Evolutionary conservation across 495 filamentous ascomycete species (phyloP), one percentile per base, ranked within the genome.

Genomic region (Neohortaea acidophila): DNA sequence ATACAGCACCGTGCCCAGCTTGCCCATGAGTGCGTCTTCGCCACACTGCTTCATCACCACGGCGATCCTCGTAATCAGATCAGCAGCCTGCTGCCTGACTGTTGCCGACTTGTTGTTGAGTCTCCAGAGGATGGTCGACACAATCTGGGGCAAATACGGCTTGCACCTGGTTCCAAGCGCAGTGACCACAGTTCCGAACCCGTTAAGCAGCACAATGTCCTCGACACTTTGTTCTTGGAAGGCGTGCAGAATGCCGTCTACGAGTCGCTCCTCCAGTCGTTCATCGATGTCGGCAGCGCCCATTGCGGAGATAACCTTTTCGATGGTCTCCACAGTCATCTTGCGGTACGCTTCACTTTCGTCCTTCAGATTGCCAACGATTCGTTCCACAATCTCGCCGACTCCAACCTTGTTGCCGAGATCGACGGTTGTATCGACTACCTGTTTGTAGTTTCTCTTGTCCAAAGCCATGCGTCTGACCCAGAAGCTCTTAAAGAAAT

Each of bases 401-500:
- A 82, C 84, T 10, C 91, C 91, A 23, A 94, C 86, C 60, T 96
- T 99, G 54, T 96, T 85, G 40, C 85, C 85, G 14, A 99, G 72
- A 50, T 99, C 91, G 23, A 99, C 87, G 1, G 91, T 96, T 2
- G 91, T 99, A 48, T 96, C 87, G 11, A 99, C 87, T 11, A 99
- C 91, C 57, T 94, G 87, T 44, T 84, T 71, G 53, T 94, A 96
- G 58, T 94, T 99, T 41, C 91, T 73, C 58, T 93, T 86, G 58
- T 99, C 91, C 15, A 96, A 63, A 8, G 91, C 91, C 82, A 96
- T 94, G 27, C 91, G 74, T 26, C 89, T 67, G 26, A 94, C 85
- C 91, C 91, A 99, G 65, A 99, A 99, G 49, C 79, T 82, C 65
- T 94, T 96, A 66, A 99, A 96, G 59, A 96, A 99, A 43, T 94